Conservation (phyloP, 768 basidiomycete genomes). For the Termitomyces sp. region DNA sequence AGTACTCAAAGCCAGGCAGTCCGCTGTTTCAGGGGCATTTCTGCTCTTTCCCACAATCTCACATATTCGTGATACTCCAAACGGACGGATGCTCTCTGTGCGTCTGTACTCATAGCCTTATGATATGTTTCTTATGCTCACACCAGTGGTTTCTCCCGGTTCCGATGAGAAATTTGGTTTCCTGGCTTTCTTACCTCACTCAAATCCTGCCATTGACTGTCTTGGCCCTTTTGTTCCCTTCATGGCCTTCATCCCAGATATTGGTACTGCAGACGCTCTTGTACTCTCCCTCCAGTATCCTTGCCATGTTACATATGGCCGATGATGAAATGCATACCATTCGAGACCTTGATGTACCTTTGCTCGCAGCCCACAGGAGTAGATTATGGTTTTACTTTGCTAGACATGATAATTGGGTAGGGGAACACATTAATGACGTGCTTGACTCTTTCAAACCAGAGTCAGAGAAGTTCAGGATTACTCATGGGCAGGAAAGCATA, state of each 20-base stretch:
- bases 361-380: slow-evolving; percentile 35
- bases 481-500: slow-evolving; percentile 41
- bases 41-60: slow-evolving; percentile 70
- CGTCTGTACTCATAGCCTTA: slow-evolving; percentile 18
- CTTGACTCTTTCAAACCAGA: slow-evolving; percentile 34
- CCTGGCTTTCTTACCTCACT: slow-evolving; percentile 39
- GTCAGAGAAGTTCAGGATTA: slow-evolving; percentile 27
- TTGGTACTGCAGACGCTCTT: slow-evolving; percentile 44
- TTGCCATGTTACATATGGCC: slow-evolving; percentile 55
- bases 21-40: slow-evolving; percentile 38
- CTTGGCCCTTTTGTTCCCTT: slow-evolving; percentile 39
- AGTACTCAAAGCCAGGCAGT: slow-evolving; percentile 43
- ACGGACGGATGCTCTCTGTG: slow-evolving; percentile 56
- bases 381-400: slow-evolving; percentile 54
- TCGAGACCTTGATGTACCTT: slow-evolving; percentile 39
- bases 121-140: background rate
- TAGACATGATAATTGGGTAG: slow-evolving; percentile 65
- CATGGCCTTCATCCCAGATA: slow-evolving; percentile 46
- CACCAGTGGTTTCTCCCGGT: slow-evolving; percentile 46
- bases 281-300: slow-evolving; percentile 44
- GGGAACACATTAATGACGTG: slow-evolving; percentile 43
- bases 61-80: slow-evolving; percentile 59
- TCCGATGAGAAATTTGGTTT: slow-evolving; percentile 33
- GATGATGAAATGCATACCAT: slow-evolving; percentile 66
- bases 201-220: slow-evolving; percentile 32